These are phyloP conservation scores for Erodium texanum DNA, from an alignment of 441 rosid genomes.

Conservation along the genomic window DNA sequence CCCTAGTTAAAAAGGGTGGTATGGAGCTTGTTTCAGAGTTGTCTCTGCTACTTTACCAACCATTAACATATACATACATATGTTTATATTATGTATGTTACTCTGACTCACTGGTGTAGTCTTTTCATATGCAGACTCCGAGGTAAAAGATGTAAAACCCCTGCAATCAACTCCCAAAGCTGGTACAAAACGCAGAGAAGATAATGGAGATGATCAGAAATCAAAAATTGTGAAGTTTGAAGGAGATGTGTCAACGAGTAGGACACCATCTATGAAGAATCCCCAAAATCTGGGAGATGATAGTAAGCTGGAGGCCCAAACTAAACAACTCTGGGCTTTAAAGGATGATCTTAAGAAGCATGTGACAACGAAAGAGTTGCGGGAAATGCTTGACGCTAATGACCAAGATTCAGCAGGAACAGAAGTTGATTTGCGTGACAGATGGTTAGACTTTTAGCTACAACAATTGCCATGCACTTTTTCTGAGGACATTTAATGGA, in stretches of 20 bases:
- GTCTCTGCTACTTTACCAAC: not conserved
- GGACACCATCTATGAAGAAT: conserved; percentile 25
- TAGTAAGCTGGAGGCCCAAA: conserved; percentile 61
- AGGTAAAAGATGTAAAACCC: not conserved
- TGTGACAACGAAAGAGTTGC: conserved; percentile 64
- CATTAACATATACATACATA: not conserved
- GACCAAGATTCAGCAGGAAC: conserved; percentile 74
- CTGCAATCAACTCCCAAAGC: conserved; percentile 28
- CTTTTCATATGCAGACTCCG: not conserved
- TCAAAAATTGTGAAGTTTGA: conserved; percentile 49
- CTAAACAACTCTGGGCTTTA: conserved; percentile 73
- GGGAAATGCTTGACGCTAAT: conserved; percentile 72
- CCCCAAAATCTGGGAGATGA: conserved; percentile 18
- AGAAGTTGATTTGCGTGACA: conserved; percentile 80
- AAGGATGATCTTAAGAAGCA: conserved; percentile 81
- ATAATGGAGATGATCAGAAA: conserved; percentile 33
- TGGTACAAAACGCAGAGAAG: conserved; percentile 57
- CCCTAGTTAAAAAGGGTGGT: not conserved
- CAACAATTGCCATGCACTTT: not conserved
- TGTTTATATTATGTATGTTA: too few relatives aligned
- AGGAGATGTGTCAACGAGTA: conserved; percentile 33
- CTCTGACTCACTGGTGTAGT: not conserved
- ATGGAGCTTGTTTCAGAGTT: not conserved
- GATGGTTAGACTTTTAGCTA: conserved; percentile 43
- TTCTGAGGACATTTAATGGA: too few relatives aligned